These are phyloP conservation scores for Inga leiocalycina DNA, from an alignment of 306 rosid genomes.

Conservation along the genomic window DNA sequence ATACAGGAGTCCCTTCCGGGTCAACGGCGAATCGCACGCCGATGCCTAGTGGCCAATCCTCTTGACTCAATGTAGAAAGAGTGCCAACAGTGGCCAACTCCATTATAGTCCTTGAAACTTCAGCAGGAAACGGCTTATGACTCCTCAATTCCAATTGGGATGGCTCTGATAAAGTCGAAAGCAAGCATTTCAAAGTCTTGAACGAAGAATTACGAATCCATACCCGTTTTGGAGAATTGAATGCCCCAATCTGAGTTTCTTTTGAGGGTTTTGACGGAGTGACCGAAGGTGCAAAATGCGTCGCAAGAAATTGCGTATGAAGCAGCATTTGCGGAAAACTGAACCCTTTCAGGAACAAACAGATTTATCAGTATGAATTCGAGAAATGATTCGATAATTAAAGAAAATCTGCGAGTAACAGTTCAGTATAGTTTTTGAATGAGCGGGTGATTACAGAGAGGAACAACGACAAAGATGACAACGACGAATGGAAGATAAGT, in stretches of 20 bases:
- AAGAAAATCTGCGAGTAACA: not conserved
- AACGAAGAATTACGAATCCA: slow-evolving; percentile 34
- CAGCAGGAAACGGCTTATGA: slow-evolving; percentile 76
- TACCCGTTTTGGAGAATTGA: slow-evolving; percentile 13
- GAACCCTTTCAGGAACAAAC: not conserved
- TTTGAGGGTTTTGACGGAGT: slow-evolving; percentile 26
- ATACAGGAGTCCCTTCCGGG: slow-evolving; percentile 69
- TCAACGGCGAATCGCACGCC: slow-evolving; percentile 84
- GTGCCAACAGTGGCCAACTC: slow-evolving; percentile 76
- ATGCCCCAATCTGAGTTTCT: slow-evolving; percentile 28
- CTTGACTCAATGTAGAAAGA: slow-evolving; percentile 58
- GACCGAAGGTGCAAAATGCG: slow-evolving; percentile 41
- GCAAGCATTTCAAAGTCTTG: slow-evolving; percentile 53
- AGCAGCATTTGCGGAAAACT: slow-evolving; percentile 49
- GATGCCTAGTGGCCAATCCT: slow-evolving; percentile 75
- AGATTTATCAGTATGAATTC: not conserved
- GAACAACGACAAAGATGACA: slow-evolving; percentile 11
- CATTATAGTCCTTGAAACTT: slow-evolving; percentile 84
- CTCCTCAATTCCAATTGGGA: slow-evolving; percentile 50
- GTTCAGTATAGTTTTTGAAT: not conserved
- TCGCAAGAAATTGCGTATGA: slow-evolving; percentile 49
- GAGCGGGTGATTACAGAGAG: not conserved
- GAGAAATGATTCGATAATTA: not conserved
- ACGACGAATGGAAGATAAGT: not conserved
- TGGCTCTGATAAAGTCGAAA: slow-evolving; percentile 50